Conservation (phyloP, 2,329 filamentous ascomycete species). For the Thermoascus crustaceus region DNA sequence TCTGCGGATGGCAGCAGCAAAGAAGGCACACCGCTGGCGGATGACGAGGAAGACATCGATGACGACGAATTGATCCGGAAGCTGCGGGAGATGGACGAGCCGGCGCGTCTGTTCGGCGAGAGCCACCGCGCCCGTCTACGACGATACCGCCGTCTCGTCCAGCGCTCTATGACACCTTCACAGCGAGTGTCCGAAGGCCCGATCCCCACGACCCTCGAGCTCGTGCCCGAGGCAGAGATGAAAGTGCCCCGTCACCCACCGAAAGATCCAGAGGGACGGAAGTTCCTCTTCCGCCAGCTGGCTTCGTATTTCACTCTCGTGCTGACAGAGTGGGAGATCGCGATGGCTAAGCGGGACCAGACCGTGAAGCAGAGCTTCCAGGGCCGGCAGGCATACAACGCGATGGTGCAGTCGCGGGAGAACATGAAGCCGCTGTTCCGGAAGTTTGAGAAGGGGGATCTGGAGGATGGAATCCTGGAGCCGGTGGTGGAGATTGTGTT, state of each 20-base stretch:
- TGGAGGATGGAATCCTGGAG: conserved; percentile 70
- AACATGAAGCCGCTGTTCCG: conserved; percentile 87
- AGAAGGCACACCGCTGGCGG: conserved; percentile 23
- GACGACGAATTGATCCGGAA: conserved; percentile 62
- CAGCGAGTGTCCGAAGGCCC: conserved; percentile 58
- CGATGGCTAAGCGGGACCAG: conserved; percentile 54
- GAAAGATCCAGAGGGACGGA: conserved; percentile 55
- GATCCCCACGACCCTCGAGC: conserved; percentile 74
- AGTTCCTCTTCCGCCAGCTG: conserved; percentile 76
- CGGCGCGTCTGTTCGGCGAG: conserved; percentile 73
- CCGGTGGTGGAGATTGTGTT: conserved; percentile 87
- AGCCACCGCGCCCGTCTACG: conserved; percentile 59
- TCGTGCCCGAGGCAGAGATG: conserved; percentile 81
- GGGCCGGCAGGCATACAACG: conserved; percentile 71
- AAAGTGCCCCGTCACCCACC: conserved; percentile 61
- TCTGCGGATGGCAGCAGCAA: conserved; percentile 17
- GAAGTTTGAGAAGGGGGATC: conserved; percentile 71
- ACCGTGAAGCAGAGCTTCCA: conserved; percentile 63
- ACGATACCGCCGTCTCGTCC: conserved; percentile 59
- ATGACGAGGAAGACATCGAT: conserved; percentile 51
- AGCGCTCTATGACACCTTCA: conserved; percentile 30
- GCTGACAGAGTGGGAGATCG: conserved; percentile 75
- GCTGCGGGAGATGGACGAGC: conserved; percentile 65
- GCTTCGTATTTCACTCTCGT: conserved; percentile 96
- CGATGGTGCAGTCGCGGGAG: conserved; percentile 79